Evolutionary conservation across 1,139 yeast genomes (phyloP), one percentile per base, ranked within the genome.

Genomic region (Arxiozyma slooffiae): DNA sequence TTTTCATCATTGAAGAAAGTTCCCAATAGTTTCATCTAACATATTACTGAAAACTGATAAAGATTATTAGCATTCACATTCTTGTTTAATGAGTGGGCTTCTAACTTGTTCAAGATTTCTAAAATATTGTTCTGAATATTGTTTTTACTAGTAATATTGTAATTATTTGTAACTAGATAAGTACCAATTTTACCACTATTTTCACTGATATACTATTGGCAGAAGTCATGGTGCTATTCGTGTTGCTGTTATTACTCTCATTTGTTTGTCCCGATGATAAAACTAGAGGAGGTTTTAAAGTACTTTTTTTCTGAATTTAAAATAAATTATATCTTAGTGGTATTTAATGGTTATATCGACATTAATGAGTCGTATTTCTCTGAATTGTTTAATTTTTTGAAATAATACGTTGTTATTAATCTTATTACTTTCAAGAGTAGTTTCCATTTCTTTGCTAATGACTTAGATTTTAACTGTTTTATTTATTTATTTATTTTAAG

Each of bases 1-100:
- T 50, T 36, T 7, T 5, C 24, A 18, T 50, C 44, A 14, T 46
- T 40, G 24, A 38, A 41, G 6, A 49, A n/a, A n/a, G n/a, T n/a
- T n/a, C n/a, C n/a, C n/a, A n/a, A n/a, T n/a, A n/a, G n/a, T 26
- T 34, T 51, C 52, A 38, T 53, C 54, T 6, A 50, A 36, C 14
- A 53, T 42, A 21, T 50, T 51, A 30, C 48, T 43, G 8, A 53
- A 34, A 4, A 51, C 22, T 52, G 57, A 38, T 53, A 48, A 21
- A 53, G 30, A 22, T 53, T 53, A 46, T 51, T 51, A 8, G 49
- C 20, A 20, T 51, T 23, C 18, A 14, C 41, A 9, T 7, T 46
- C 20, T 24, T 38, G 21, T 26, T 47, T 46, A 18, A 22, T 38
- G 23, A 44, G 30, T 42, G 49, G 21, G 21, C 38, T 11, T 21